Conservation (phyloP, 345 rosid genomes). For the Erodium maritimum region DNA sequence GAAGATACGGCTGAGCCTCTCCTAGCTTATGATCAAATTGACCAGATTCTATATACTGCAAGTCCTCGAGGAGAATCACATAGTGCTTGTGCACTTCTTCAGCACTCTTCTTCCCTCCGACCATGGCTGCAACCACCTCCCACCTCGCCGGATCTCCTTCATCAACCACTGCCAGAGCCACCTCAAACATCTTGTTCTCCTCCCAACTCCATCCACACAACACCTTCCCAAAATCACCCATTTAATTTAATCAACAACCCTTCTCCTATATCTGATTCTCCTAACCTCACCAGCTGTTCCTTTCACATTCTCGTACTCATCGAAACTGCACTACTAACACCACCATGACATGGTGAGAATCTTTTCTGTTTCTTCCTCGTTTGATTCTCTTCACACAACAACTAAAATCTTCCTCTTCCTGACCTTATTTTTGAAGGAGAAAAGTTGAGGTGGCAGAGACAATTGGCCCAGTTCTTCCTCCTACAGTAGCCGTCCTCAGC, state of each 20-base stretch:
- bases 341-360: too few relatives aligned
- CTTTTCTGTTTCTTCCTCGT: too few relatives aligned
- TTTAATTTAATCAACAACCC: not conserved
- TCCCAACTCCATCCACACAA: conserved; percentile 63
- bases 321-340: too few relatives aligned
- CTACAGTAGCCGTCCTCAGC: too few relatives aligned
- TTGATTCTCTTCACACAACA: too few relatives aligned
- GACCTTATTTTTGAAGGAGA: too few relatives aligned
- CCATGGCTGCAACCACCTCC: conserved; percentile 52
- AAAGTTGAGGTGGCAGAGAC: too few relatives aligned
- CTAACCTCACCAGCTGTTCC: conserved; percentile 2
- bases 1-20: conserved; percentile 23
- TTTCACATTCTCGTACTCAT: conserved; percentile 9
- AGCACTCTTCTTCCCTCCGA: conserved; percentile 49
- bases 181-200: conserved; percentile 65
- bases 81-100: conserved; percentile 54
- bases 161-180: conserved; percentile 56
- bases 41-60: conserved; percentile 55
- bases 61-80: conserved; percentile 46
- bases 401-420: too few relatives aligned
- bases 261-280: not conserved
- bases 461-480: too few relatives aligned
- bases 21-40: conserved; percentile 38
- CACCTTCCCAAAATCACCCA: conserved; percentile 25
- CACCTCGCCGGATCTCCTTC: conserved; percentile 47